These are phyloP conservation scores for Sphaerobolus stellatus DNA, from an alignment of 1,284 basidiomycete species.

Conservation along the genomic window DNA sequence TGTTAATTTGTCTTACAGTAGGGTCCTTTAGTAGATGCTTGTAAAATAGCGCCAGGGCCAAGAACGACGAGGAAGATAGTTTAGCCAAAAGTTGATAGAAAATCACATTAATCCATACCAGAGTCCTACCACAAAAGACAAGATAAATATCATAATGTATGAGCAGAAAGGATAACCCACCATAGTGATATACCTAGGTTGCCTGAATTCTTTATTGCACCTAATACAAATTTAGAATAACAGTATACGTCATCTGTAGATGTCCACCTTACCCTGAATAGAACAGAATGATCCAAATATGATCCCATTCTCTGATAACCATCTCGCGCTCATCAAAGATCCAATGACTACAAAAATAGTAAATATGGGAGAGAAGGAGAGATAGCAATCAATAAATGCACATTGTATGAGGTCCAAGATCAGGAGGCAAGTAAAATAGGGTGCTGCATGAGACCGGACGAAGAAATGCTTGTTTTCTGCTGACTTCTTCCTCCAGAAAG, in stretches of 20 bases:
- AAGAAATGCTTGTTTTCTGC: slow-evolving; percentile 12
- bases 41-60: slow-evolving; percentile 9
- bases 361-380: neutral
- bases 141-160: neutral
- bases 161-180: neutral
- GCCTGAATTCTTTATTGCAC: slow-evolving; percentile 14
- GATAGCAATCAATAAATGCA: neutral
- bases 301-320: slow-evolving; percentile 7
- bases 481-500: neutral
- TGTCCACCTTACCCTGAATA: slow-evolving; percentile 1
- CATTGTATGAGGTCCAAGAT: slow-evolving; percentile 12
- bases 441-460: slow-evolving; percentile 14
- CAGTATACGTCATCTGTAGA: neutral
- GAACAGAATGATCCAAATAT: slow-evolving; percentile 1
- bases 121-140: neutral
- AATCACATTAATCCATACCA: neutral
- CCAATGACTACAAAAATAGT: slow-evolving; percentile 6
- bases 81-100: neutral
- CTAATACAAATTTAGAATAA: slow-evolving; percentile 2
- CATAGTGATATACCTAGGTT: slow-evolving; percentile 14
- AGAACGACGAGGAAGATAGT: slow-evolving; percentile 1
- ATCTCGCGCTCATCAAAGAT: slow-evolving; percentile 13
- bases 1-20: slow-evolving; percentile 2
- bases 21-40: slow-evolving; percentile 1
- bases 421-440: slow-evolving; percentile 14